Base-by-base conservation (phyloP, 2,329 filamentous ascomycete species). In the Leptographium radiaticola region DNA sequence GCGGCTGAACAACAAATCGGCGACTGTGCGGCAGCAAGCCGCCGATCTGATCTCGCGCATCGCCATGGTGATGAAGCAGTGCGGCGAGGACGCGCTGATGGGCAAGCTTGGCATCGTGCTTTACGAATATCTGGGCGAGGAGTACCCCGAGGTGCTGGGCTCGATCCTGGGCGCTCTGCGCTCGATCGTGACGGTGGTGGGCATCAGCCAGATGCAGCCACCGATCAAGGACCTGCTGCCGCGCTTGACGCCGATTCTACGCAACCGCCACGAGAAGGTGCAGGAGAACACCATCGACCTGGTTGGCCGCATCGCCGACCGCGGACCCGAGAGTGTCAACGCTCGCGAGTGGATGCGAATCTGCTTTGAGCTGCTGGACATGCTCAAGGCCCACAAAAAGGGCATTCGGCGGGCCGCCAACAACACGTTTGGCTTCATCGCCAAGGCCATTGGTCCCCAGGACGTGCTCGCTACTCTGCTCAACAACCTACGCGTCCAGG, bases 361-460 rank as follows among this genome's bases (percentile, higher is more conserved):
- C 67, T 98, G 93, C 72, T 98, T 98, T 69, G 93, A 98, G 73
- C 76, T 98, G 53, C 81, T 98, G 34, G 93, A 98, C 71, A 98
- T 98, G 93, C 80, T 98, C 64, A 98, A 98, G 71, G 93, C 93
- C 8, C 93, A 98, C 76, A 98, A 98, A 73, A 98, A 98, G 77
- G 94, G 93, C 60, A 98, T 98, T 62, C 87, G 93, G 60, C 86
- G 93, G 68, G 93, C 93, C 25, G 94, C 93, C 62, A 98, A 98
- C 80, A 98, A 98, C 75, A 98, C 93, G 0, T 98, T 98, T 64
- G 93, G 93, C 68, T 98, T 96, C 77, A 98, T 98, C 64, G 93
- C 93, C 66, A 98, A 98, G 72, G 93, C 93, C 56, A 98, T 98
- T 63, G 93, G 93, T 61, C 93, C 93, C 13, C 91, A 97, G 69